A percentile compares a stretch with the other conserved stretches of the same genome.
Conservation (phyloP, 305 asterid species). For the Nicotiana rustica region DNA sequence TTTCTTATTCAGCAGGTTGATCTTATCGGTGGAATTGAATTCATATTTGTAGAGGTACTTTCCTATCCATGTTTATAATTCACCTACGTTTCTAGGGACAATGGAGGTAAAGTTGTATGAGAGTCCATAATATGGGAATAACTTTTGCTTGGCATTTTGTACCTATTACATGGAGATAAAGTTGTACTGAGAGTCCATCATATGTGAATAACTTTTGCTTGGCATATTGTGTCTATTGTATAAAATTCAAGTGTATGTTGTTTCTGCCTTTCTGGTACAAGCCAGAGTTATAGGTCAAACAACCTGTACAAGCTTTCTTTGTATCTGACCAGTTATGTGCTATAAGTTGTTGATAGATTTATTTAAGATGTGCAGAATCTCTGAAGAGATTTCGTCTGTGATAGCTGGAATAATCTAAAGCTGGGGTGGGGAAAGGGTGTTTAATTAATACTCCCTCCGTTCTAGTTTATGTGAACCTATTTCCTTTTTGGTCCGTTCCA, state of each 20-base stretch:
- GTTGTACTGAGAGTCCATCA: slow-evolving; percentile 24
- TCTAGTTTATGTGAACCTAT: too few species aligned
- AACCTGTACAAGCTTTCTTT: slow-evolving; percentile 6
- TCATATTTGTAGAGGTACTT: slow-evolving; percentile 88
- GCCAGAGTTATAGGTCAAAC: neutral
- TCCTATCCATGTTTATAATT: slow-evolving; percentile 37
- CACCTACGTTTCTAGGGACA: neutral
- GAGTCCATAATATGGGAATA: slow-evolving; percentile 8
- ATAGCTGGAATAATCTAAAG: slow-evolving; percentile 27
- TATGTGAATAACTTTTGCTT: slow-evolving; percentile 1
- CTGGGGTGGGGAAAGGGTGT: neutral
- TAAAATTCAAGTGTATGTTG: neutral
- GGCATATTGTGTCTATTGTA: slow-evolving; percentile 7
- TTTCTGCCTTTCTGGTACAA: slow-evolving; percentile 20
- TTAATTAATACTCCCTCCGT: neutral
- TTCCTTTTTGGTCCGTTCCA: too few species aligned
- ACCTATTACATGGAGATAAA: neutral
- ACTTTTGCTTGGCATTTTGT: slow-evolving; percentile 26
- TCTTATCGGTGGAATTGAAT: slow-evolving; percentile 93
- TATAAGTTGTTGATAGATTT: neutral
- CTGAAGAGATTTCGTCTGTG: slow-evolving; percentile 1
- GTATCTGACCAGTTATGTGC: slow-evolving; percentile 28
- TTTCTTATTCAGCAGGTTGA: slow-evolving; percentile 89
- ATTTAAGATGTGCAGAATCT: neutral
- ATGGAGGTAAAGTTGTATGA: slow-evolving; percentile 1